Conservation (phyloP, 805 yeast species). For the Hanseniaspora pseudoguilliermondii region DNA sequence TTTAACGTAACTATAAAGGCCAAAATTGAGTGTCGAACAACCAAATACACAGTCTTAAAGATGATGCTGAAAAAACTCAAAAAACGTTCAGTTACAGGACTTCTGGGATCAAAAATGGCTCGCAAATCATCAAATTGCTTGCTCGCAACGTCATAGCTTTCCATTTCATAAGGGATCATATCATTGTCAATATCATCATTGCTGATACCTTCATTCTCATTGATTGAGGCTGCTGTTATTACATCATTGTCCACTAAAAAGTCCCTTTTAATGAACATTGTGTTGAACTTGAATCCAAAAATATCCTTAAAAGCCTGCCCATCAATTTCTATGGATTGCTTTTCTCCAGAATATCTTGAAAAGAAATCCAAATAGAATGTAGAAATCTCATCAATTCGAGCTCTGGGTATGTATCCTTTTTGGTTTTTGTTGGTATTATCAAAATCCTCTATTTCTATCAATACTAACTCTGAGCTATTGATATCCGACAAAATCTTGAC, state of each 20-base stretch:
- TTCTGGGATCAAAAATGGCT: slow-evolving; percentile 4
- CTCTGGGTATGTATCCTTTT: slow-evolving; percentile 4
- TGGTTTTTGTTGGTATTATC: neutral
- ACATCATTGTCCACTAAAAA: neutral
- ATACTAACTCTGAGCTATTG: neutral
- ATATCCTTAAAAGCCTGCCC: neutral
- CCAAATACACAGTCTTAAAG: slow-evolving; percentile 18
- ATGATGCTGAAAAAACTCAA: slow-evolving; percentile 13
- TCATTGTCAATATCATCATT: neutral
- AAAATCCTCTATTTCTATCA: slow-evolving; percentile 1
- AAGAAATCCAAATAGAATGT: neutral
- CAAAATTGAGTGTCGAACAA: slow-evolving; percentile 19
- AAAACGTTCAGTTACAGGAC: neutral
- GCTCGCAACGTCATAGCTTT: neutral
- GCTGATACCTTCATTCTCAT: neutral
- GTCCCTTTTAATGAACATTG: neutral
- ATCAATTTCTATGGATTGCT: neutral
- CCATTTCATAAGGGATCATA: neutral
- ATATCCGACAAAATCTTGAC: neutral
- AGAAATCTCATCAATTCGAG: neutral
- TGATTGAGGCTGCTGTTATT: neutral
- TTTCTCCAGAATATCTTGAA: neutral
- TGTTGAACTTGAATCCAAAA: neutral
- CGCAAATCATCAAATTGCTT: neutral
- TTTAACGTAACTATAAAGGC: slow-evolving; percentile 18